phyloP scores from a whole-genome alignment of 176 grass and related monocot genomes.

The Otatea glauca region DNA sequence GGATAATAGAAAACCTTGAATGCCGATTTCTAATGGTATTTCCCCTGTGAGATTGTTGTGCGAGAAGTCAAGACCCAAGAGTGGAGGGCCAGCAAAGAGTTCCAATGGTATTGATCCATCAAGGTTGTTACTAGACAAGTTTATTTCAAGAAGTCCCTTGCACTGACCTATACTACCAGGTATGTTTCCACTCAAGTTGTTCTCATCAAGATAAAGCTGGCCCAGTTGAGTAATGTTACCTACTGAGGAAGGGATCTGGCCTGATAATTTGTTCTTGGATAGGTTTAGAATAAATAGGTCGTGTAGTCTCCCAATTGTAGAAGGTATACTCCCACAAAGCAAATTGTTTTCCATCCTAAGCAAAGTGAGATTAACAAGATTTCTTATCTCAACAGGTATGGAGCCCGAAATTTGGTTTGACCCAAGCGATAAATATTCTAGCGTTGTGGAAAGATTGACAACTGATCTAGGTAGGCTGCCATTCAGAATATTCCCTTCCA shows the following conservation, averaged over 20 bases:
- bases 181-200: slow-evolving; percentile 42
- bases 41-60: too few species aligned
- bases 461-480: slow-evolving; percentile 39
- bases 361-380: too few species aligned
- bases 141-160: slow-evolving; percentile 37
- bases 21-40: too few species aligned
- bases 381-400: too few species aligned
- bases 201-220: slow-evolving; percentile 14
- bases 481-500: slow-evolving; percentile 29
- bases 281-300: slow-evolving; percentile 42
- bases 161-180: slow-evolving; percentile 45
- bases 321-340: slow-evolving; percentile 45
- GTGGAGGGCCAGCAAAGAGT: too few species aligned
- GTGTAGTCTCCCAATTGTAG: slow-evolving; percentile 43
- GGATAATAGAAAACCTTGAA: too few species aligned
- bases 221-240: background rate
- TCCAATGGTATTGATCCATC: too few species aligned
- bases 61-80: too few species aligned
- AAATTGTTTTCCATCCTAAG: too few species aligned
- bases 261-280: slow-evolving; percentile 56
- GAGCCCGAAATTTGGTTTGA: slow-evolving; percentile 38
- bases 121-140: slow-evolving; percentile 40
- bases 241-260: slow-evolving; percentile 47
- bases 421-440: slow-evolving; percentile 39
- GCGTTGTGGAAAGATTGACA: slow-evolving; percentile 37